Percentiles rank a stretch among this genome's conserved stretches.
Evolutionary conservation across 2,329 filamentous ascomycete genomes (phyloP).

Genomic region (Xylariales sp.): DNA sequence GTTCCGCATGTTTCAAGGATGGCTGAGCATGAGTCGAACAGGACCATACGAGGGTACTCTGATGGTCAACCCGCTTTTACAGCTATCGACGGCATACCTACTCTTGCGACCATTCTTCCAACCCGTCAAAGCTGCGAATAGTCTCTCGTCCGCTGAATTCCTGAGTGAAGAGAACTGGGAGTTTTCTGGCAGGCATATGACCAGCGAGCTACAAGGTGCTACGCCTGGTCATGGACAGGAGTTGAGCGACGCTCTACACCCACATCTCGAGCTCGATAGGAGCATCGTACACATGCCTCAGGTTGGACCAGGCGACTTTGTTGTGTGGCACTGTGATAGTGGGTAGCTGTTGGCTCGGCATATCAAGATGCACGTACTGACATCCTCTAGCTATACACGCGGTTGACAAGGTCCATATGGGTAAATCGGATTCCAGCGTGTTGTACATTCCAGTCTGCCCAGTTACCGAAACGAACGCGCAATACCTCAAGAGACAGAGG

Average conservation of each 20-base stretch:
- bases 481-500: slow-evolving; percentile 66
- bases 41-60: slow-evolving; percentile 74
- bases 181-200: slow-evolving; percentile 44
- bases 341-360: slow-evolving; percentile 16
- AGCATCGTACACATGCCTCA: slow-evolving; percentile 69
- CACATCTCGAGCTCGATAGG: slow-evolving; percentile 60
- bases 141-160: slow-evolving; percentile 36
- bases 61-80: slow-evolving; percentile 73
- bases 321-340: slow-evolving; percentile 81
- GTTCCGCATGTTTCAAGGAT: slow-evolving; percentile 87
- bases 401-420: slow-evolving; percentile 74
- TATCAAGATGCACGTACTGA: not conserved
- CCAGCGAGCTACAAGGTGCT: slow-evolving; percentile 64
- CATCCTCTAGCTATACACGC: slow-evolving; percentile 58
- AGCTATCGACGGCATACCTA: slow-evolving; percentile 72
- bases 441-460: slow-evolving; percentile 87
- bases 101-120: slow-evolving; percentile 82
- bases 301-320: slow-evolving; percentile 69
- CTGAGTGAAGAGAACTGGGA: slow-evolving; percentile 57
- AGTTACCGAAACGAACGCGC: slow-evolving; percentile 67
- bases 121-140: slow-evolving; percentile 35
- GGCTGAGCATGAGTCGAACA: slow-evolving; percentile 74
- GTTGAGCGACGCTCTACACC: slow-evolving; percentile 58
- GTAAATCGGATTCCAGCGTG: slow-evolving; percentile 71
- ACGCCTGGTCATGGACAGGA: slow-evolving; percentile 66